Conservation (phyloP, 2,329 filamentous ascomycete species). For the Zarea fungicola region DNA sequence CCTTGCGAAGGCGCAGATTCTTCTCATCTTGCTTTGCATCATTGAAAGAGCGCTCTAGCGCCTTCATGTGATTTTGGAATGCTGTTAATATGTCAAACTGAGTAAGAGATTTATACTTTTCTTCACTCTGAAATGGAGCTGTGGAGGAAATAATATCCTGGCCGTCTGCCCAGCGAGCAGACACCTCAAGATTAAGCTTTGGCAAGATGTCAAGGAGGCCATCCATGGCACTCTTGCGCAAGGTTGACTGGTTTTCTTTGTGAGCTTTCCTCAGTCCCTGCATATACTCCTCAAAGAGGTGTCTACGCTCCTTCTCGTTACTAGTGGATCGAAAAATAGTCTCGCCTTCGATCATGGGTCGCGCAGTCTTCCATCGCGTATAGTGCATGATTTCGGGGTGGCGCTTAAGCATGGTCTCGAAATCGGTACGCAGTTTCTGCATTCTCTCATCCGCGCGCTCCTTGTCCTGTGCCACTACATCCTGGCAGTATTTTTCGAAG, state of each 20-base stretch:
- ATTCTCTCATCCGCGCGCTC: constrained; percentile 90
- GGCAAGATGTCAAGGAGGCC: constrained; percentile 74
- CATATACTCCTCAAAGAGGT: constrained; percentile 92
- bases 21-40: constrained; percentile 86
- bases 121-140: constrained; percentile 70
- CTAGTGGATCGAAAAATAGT: constrained; percentile 90
- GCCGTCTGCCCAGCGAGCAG: constrained; percentile 90
- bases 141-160: constrained; percentile 75
- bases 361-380: constrained; percentile 93
- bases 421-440: constrained; percentile 87
- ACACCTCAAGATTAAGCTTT: constrained; percentile 79
- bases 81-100: constrained; percentile 86
- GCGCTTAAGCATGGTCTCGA: constrained; percentile 90
- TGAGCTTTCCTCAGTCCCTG: constrained; percentile 76
- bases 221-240: constrained; percentile 77
- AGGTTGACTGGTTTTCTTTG: constrained; percentile 65
- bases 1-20: constrained; percentile 69
- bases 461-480: constrained; percentile 87
- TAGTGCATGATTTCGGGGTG: constrained; percentile 97
- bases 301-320: constrained; percentile 79
- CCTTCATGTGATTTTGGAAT: constrained; percentile 94
- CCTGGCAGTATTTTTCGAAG: constrained; percentile 92
- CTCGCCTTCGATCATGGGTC: constrained; percentile 90
- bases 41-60: constrained; percentile 85
- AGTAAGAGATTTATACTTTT: constrained; percentile 79